phyloP scores from a whole-genome alignment of 208 protist species.

The Trypanosoma conorhini region DNA sequence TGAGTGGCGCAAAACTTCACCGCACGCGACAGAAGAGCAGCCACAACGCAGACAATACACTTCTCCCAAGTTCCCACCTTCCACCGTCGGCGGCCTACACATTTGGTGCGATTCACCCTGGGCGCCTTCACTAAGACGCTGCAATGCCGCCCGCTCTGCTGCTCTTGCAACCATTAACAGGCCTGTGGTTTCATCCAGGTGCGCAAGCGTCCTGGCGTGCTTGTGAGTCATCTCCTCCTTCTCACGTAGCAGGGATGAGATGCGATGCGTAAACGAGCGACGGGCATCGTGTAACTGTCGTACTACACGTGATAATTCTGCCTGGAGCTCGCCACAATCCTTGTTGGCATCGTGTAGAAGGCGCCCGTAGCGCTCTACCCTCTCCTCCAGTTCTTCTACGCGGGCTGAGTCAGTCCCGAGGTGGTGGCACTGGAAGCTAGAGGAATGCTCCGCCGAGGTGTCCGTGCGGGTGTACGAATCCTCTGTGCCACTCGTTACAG shows the following conservation, averaged over 20 bases:
- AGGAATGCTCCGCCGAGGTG: background rate
- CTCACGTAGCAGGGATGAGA: constrained; percentile 1
- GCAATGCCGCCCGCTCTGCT: constrained; percentile 14
- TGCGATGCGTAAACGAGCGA: background rate
- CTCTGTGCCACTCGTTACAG: background rate
- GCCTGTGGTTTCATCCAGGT: background rate
- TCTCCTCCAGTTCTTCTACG: constrained; percentile 1
- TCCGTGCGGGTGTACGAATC: background rate
- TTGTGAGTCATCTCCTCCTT: background rate
- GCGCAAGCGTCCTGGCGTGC: background rate
- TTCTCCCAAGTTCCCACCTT: background rate
- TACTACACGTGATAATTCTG: background rate
- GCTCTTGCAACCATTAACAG: constrained; percentile 12
- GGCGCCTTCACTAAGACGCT: background rate
- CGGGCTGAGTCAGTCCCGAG: background rate
- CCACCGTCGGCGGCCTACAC: background rate
- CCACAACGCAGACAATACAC: background rate
- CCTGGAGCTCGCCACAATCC: constrained; percentile 1
- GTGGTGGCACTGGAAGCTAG: background rate
- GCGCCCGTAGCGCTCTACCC: background rate
- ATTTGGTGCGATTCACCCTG: background rate
- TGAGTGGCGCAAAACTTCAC: background rate
- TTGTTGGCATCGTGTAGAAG: constrained; percentile 2
- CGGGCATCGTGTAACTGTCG: constrained; percentile 2
- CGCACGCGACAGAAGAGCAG: background rate